Percentiles rank a stretch among this genome's conserved stretches.
phyloP scores from a whole-genome alignment of 2,329 filamentous ascomycete genomes.

The Fusarium sp. region DNA sequence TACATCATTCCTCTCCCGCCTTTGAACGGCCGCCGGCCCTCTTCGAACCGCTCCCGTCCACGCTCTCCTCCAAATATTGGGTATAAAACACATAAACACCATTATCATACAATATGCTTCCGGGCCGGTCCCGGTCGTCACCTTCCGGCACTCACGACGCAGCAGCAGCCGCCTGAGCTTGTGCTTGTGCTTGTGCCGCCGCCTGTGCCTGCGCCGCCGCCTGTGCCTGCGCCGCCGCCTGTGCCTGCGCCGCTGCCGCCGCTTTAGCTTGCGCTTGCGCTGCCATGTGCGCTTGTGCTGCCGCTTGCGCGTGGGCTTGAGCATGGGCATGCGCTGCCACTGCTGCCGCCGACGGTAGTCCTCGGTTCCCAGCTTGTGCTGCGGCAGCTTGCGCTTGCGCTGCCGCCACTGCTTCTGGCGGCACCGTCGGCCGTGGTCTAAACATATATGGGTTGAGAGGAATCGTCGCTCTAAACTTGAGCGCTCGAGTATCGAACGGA shows the following conservation, averaged over 20 bases:
- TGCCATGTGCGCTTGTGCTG: slow-evolving; percentile 42
- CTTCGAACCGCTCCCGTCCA: slow-evolving; percentile 22
- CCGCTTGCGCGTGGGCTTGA: slow-evolving; percentile 42
- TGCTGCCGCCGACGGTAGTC: slow-evolving; percentile 40
- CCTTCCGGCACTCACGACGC: slow-evolving; percentile 7
- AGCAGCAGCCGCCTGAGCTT: slow-evolving; percentile 26
- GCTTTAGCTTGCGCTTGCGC: slow-evolving; percentile 39
- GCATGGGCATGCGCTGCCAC: slow-evolving; percentile 42
- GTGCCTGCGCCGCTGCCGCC: slow-evolving; percentile 2
- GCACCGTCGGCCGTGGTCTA: slow-evolving; percentile 49
- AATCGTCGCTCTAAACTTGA: slow-evolving; percentile 68
- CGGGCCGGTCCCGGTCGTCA: not conserved
- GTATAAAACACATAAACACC: slow-evolving; percentile 42
- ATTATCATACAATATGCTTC: slow-evolving; percentile 41
- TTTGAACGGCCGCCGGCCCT: slow-evolving; percentile 6
- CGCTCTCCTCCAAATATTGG: slow-evolving; percentile 33
- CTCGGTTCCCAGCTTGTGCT: slow-evolving; percentile 38
- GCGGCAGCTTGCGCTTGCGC: slow-evolving; percentile 33
- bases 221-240: slow-evolving; percentile 28
- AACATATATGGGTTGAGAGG: slow-evolving; percentile 57
- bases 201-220: slow-evolving; percentile 16
- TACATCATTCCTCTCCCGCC: slow-evolving; percentile 25
- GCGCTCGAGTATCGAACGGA: slow-evolving; percentile 66
- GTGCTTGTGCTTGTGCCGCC: slow-evolving; percentile 31
- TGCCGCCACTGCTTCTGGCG: slow-evolving; percentile 43